Conservation (phyloP, 2,329 filamentous ascomycete genomes). For the Diaporthe sp. region DNA sequence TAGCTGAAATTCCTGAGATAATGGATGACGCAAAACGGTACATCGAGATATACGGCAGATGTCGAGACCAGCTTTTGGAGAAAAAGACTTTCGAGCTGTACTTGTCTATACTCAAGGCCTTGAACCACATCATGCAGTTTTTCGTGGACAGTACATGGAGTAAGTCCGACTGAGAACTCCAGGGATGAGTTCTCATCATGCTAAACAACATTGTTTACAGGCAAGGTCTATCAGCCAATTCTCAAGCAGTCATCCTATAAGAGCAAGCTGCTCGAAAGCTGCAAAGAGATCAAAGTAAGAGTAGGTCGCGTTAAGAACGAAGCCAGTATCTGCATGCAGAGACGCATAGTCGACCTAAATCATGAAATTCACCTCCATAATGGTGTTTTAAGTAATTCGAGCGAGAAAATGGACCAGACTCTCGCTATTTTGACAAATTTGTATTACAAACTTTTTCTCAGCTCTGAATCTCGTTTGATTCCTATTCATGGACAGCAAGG, state of each 20-base stretch:
- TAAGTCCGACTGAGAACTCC: too few relatives aligned
- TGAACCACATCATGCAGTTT: background rate
- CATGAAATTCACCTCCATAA: background rate
- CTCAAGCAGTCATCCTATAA: slow-evolving; percentile 20
- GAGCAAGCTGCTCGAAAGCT: background rate
- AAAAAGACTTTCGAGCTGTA: background rate
- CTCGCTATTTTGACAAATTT: background rate
- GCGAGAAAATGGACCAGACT: background rate
- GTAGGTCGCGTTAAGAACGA: background rate
- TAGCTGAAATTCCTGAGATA: background rate
- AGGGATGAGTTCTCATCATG: too few relatives aligned
- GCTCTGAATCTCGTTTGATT: background rate
- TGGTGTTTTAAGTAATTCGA: background rate
- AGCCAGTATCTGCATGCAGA: slow-evolving; percentile 9
- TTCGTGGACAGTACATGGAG: slow-evolving; percentile 3
- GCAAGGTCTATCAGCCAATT: background rate
- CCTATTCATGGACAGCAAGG: background rate
- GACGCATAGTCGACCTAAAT: background rate
- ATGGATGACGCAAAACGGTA: slow-evolving; percentile 15
- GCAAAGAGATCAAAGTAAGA: background rate
- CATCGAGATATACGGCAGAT: background rate
- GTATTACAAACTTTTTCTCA: background rate
- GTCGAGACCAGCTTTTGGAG: background rate
- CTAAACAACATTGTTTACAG: background rate
- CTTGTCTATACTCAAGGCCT: background rate